Base-by-base conservation (phyloP, 192 early-diverging fungal genomes). In the Cladochytrium replicatum region DNA sequence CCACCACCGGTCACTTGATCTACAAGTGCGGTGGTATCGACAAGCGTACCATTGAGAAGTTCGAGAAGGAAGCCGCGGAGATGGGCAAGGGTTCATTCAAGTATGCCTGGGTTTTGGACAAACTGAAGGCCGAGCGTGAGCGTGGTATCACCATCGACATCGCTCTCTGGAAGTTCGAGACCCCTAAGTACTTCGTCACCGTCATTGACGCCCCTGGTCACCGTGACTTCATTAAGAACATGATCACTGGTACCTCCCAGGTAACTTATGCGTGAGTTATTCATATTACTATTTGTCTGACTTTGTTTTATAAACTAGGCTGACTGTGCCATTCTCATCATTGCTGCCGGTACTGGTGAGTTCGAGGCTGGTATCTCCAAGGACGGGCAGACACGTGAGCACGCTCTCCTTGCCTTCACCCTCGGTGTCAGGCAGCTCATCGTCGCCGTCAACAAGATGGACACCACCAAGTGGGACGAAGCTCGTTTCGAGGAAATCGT, bases 131-230 rank as follows among this genome's bases (percentile, higher is more conserved):
- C 49, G 94, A 98, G 80, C 92, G 94, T 80, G 91, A 91, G 74
- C 91, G 94, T 85, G 94, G 94, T 89, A 91, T 98, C 67, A 98
- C 94, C 76, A 97, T 97, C 59, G 94, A 92, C 66, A 93, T 91
- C 68, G 89, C 94, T 71, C 80, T 91, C 56, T 89, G 88, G 89
- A 21, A 29, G 66, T 78, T 79, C 69, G 89, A 91, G 72, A 95
- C 94, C 50, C 83, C 86, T 72, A 89, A 93, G 80, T 92, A 81
- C 80, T 77, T 89, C 72, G 88, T 93, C 64, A 98, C 91, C 78
- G 86, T 98, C 77, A 95, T 98, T 71, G 92, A 98, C 72, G 92
- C 94, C 68, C 94, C 94, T 41, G 94, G 94, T 48, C 94, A 98
- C 84, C 85, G 94, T 74, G 94, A 98, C 82, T 98, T 98, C 86